Evolutionary conservation across 2,329 filamentous ascomycete genomes (phyloP), one percentile per base, ranked within the genome.

Genomic region (Colletotrichum cordylinicola): DNA sequence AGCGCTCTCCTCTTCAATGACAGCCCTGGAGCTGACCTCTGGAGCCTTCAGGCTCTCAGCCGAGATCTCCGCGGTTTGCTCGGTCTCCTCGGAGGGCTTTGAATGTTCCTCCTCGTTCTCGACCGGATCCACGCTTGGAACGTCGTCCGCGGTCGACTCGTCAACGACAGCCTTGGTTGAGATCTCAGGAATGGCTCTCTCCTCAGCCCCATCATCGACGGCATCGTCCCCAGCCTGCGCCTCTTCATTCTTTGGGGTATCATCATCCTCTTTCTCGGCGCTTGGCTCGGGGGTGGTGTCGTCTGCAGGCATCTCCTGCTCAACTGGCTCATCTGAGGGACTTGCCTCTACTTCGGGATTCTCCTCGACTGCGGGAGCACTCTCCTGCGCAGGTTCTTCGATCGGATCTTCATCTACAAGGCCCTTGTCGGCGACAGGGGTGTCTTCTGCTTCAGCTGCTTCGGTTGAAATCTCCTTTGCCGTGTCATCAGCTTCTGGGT

Each of bases 181-280:
- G 13, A 72, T 18, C 52, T 64, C 75, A 8, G 64, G 62, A 10
- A 61, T 24, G 4, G 62, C 31, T 5, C 24, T 39, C 15, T 77
- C 75, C 29, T 33, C 15, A 3, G 13, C 18, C 7, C 18, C 48
- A 24, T 75, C 62, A 16, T 75, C 24, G 4, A 24, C 39, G 21
- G 4, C 56, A 16, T 24, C 6, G 4, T 48, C 55, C 15, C 15
- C 9, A 35, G 52, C 13, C 67, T 61, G 16, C 8, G 31, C 70
- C 9, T 15, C 29, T n/a, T 58, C 67, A 48, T 12, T 21, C 29
- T 64, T 70, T 15, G 33, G 66, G 21, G 61, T 65, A 64, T 61
- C 61, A 37, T 58, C 56, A 7, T 67, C 55, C 37, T 78, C 78
- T 60, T 79, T 77, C 35, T 76, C 78, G 4, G n/a, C 39, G 52